Evolutionary conservation across 768 basidiomycete species (phyloP).

Genomic region (Psilocybe cyanescens): DNA sequence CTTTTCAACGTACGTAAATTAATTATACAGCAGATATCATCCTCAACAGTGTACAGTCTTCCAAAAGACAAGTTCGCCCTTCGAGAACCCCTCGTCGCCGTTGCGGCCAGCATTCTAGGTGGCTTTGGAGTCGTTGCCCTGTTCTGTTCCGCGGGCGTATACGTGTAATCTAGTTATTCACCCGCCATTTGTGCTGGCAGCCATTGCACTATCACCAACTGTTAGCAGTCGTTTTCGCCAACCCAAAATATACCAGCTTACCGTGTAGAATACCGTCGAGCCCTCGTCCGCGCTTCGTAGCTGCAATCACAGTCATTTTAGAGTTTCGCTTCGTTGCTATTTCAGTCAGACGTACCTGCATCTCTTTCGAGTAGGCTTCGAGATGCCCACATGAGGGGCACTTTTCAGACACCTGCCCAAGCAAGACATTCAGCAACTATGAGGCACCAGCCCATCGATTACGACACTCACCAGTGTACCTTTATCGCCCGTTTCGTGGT

Average conservation of each 20-base stretch:
- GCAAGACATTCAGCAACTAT: not conserved
- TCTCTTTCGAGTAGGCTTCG: slow-evolving; percentile 87
- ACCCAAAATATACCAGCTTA: slow-evolving; percentile 40
- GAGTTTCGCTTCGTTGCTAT: not conserved
- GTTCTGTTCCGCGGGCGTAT: slow-evolving; percentile 85
- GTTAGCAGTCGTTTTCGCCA: slow-evolving; percentile 2
- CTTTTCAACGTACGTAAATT: slow-evolving; percentile 78
- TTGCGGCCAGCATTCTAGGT: slow-evolving; percentile 75
- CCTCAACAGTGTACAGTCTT: slow-evolving; percentile 52
- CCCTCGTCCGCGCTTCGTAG: slow-evolving; percentile 93
- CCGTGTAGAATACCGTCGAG: slow-evolving; percentile 93
- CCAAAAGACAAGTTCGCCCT: slow-evolving; percentile 68
- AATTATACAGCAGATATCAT: slow-evolving; percentile 1
- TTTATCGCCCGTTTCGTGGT: slow-evolving; percentile 71
- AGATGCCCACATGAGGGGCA: slow-evolving; percentile 87
- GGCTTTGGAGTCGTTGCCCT: slow-evolving; percentile 91
- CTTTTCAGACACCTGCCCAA: slow-evolving; percentile 77
- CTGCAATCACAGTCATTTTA: slow-evolving; percentile 37
- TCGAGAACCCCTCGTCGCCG: slow-evolving; percentile 72
- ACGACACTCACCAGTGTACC: slow-evolving; percentile 48
- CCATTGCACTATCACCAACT: slow-evolving; percentile 58
- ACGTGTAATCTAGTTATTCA: slow-evolving; percentile 81
- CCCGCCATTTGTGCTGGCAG: slow-evolving; percentile 82
- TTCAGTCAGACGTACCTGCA: slow-evolving; percentile 59
- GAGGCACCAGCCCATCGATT: not conserved